Evolutionary conservation across 352 stramenopile genomes (phyloP).

Genomic region (Hyaloperonospora arabidopsidis): DNA sequence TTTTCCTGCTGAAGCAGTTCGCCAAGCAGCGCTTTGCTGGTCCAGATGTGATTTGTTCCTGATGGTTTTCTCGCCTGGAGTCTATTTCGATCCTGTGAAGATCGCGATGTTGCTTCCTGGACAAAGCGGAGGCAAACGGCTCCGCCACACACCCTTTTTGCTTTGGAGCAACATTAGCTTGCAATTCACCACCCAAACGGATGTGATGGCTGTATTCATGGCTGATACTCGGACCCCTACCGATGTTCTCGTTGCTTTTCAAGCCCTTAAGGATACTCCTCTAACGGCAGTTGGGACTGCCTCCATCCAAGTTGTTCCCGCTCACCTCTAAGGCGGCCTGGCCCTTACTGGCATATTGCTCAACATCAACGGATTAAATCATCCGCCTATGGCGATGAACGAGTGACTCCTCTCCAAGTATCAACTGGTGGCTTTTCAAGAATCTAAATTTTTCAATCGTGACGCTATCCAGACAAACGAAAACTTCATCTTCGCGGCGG

Average conservation of each 20-base stretch:
- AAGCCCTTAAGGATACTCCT: neutral
- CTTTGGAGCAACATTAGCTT: constrained; percentile 9
- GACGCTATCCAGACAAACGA: constrained; percentile 13
- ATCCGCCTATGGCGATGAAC: neutral
- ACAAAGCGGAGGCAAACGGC: neutral
- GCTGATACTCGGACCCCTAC: neutral
- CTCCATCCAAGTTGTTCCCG: neutral
- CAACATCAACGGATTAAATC: constrained; percentile 15
- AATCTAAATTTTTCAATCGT: constrained; percentile 15
- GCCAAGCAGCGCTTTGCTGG: neutral
- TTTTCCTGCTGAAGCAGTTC: neutral
- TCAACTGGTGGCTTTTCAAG: constrained; percentile 14
- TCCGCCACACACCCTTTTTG: neutral
- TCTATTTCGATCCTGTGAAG: constrained; percentile 14
- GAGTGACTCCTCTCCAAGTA: constrained; percentile 11
- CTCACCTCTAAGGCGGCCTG: constrained; percentile 10
- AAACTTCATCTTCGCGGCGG: constrained; percentile 5
- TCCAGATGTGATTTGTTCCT: constrained; percentile 6
- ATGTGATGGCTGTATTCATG: constrained; percentile 1
- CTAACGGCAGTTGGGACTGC: neutral
- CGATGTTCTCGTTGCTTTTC: neutral
- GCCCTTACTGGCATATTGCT: constrained; percentile 11
- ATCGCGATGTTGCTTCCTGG: neutral
- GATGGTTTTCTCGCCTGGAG: constrained; percentile 4
- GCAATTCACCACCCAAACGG: neutral